A percentile compares a stretch with the other conserved stretches of the same genome.
Conservation (phyloP, 2,329 filamentous ascomycete species). For the Malbranchea zuffiana region DNA sequence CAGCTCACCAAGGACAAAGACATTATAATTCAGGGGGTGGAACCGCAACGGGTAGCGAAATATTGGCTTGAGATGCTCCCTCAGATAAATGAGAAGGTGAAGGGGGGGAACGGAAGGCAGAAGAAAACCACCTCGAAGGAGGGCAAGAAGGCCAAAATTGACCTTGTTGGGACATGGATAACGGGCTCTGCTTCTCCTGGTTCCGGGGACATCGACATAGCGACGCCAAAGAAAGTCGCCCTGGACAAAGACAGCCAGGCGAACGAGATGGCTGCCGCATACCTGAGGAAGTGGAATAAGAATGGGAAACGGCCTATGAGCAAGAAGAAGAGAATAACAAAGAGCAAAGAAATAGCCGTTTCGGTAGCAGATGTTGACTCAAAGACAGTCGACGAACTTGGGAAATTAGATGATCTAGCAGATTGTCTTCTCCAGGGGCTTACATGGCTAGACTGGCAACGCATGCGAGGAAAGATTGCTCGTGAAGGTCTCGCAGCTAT, state of each 20-base stretch:
- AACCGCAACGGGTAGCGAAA: conserved; percentile 44
- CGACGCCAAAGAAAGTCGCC: conserved; percentile 23
- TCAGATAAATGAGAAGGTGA: conserved; percentile 6
- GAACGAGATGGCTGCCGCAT: conserved; percentile 19
- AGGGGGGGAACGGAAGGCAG: conserved; percentile 8
- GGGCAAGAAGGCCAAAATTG: conserved; percentile 49
- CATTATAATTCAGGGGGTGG: conserved; percentile 41
- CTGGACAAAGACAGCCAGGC: conserved; percentile 17
- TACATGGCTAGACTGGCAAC: conserved; percentile 66
- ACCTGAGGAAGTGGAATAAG: conserved; percentile 23
- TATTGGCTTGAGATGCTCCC: conserved; percentile 41
- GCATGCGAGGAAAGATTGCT: conserved; percentile 22
- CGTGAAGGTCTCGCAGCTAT: conserved; percentile 15
- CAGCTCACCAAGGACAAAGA: conserved; percentile 24
- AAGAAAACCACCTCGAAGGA: conserved; percentile 20
- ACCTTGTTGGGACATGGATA: conserved; percentile 50
- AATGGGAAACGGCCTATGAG: conserved; percentile 9
- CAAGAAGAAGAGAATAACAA: conserved; percentile 1
- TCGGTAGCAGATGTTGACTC: too few species aligned
- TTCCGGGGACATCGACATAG: conserved; percentile 3
- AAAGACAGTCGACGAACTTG: too few species aligned
- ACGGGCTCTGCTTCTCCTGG: conserved; percentile 6
- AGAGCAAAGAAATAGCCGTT: conserved; percentile 3
- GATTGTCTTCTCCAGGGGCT: conserved; percentile 69
- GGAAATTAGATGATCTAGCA: conserved; percentile 71